A percentile compares a stretch with the other conserved stretches of the same genome.
Conservation (phyloP, 495 filamentous ascomycete genomes). For the Xylaria flabelliformis region DNA sequence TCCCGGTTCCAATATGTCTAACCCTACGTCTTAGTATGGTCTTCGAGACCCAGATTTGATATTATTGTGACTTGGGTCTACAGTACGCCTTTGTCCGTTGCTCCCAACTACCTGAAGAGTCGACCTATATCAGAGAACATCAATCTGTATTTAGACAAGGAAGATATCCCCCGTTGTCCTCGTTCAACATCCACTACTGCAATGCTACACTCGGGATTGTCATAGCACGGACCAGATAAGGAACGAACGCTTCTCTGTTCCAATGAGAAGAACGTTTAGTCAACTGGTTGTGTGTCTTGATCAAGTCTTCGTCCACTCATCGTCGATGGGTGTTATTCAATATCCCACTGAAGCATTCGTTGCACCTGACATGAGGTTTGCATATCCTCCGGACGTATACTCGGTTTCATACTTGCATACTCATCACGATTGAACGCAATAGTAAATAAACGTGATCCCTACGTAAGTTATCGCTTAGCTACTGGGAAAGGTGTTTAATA, state of each 20-base stretch:
- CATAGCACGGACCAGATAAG: background rate
- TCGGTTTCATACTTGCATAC: conserved; percentile 8
- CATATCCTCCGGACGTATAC: background rate
- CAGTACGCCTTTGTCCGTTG: background rate
- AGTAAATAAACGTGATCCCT: background rate
- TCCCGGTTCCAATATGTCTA: background rate
- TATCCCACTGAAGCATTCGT: background rate
- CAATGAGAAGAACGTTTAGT: background rate
- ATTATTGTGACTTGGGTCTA: background rate
- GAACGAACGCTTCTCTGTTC: background rate
- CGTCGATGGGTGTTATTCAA: background rate
- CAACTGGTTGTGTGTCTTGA: background rate
- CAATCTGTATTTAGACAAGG: background rate
- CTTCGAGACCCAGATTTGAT: conserved; percentile 4
- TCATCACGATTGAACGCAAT: background rate
- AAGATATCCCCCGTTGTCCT: background rate
- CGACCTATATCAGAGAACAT: background rate
- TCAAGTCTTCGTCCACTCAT: background rate
- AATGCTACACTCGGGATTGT: conserved; percentile 14
- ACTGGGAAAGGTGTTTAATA: background rate
- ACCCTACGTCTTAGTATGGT: background rate
- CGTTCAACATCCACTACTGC: background rate
- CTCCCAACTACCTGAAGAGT: background rate
- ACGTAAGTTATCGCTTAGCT: background rate
- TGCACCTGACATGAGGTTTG: background rate